Base-by-base conservation (phyloP, 805 yeast species). In the Yarrowia porcina region DNA sequence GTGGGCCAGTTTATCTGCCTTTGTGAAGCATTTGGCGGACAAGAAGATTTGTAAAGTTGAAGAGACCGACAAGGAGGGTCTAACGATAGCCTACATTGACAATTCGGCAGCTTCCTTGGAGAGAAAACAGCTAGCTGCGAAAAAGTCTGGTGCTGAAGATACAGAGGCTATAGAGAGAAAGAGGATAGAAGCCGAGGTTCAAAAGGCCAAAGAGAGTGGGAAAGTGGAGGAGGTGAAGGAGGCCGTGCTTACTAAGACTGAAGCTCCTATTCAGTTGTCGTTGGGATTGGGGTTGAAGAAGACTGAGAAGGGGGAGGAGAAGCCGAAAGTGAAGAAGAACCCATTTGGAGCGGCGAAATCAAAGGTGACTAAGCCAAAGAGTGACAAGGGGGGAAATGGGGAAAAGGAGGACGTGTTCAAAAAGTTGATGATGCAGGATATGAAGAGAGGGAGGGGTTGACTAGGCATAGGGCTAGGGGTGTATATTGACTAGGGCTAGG, bases 1-100 rank as follows among this genome's bases (percentile, higher is more conserved):
- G 64, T 94, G 96, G 90, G 73, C 80, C 3, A 82, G 88, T 1
- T 74, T 94, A 50, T 82, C 90, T 0, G 80, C 83, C 41, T 90
- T 93, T 70, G 79, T 90, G 20, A 80, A 82, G 64, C 76, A 83
- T 66, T 74, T 92, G 66, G 86, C 84, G 1, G 75, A 78, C 12
- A 75, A 78, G 18, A 89, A 89, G 0, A 71, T 80, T 3, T 82
- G 90, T 25, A 73, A 76, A 23, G 86, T 89, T 1, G 75, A 71
- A 23, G 75, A 71, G 25, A 73, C 74, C 33, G 73, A 74, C 47
- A 73, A 73, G 65, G 74, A 79, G 49, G 77, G 81, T 56, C 67
- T 80, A 20, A 70, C 74, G 45, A 80, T 83, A 17, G 74, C 84
- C 6, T 86, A 80, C 69, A 78, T 84, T 15, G 88, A 86, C 68